Evolutionary conservation across 1,284 basidiomycete genomes (phyloP), one percentile per base, ranked within the genome.

Genomic region (Leccinum huronense): DNA sequence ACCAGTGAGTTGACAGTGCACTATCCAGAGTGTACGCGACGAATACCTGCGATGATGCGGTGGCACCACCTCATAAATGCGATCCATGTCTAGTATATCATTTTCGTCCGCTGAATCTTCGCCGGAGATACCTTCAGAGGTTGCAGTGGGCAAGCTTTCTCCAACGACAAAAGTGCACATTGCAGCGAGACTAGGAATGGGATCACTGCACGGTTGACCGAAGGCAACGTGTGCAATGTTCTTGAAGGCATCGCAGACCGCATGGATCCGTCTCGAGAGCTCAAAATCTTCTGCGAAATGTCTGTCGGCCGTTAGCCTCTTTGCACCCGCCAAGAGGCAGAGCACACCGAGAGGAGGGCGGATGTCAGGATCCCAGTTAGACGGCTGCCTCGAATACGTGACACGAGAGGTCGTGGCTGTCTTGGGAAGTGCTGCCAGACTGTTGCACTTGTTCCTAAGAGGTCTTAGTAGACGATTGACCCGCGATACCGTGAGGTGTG

Each of bases 391-490:
- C 36, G 66, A 67, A 54, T 68, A 63, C n/a, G 64, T 61, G 33
- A 55, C 42, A n/a, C 64, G 64, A 61, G 69, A 61, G 23, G 65
- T 57, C 10, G 57, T 45, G 30, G 64, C 48, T 19, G 66, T 30
- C 59, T 60, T 65, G 4, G 67, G 30, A 40, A 75, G 68, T 14
- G 78, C 76, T 11, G 58, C 73, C 19, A 86, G 72, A 48, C 74
- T 72, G 27, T 73, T 72, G 67, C 84, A 86, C 73, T 83, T 84
- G 65, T 77, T 81, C 56, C 83, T 81, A 40, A 87, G 76, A 31
- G 86, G 83, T 60, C 86, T 76, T 27, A 87, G 72, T 4, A 86
- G 75, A 48, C 86, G 81, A 64, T 80, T 81, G 64, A 86, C 79
- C 19, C 80, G 80, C n/a, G 81, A 77, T 8, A 77, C 76, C 1